These are phyloP conservation scores for Craspedostauros australis DNA, from an alignment of 108 stramenopile genomes.

Conservation along the genomic window DNA sequence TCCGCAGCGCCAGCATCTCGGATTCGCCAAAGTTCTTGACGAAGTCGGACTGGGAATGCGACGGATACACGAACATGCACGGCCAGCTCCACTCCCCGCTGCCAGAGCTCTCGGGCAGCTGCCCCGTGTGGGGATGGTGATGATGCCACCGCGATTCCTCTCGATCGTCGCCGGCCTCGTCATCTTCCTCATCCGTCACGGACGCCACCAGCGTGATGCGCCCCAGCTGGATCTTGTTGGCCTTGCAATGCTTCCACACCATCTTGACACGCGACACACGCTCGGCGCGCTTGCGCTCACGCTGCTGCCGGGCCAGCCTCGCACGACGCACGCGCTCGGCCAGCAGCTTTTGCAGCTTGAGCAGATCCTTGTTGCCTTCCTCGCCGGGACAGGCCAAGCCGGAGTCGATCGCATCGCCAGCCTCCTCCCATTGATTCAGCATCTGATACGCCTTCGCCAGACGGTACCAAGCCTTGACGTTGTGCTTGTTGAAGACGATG, in stretches of 20 bases:
- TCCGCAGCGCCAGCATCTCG: slow-evolving; percentile 74
- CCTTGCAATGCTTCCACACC: slow-evolving; percentile 84
- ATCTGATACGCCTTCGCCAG: slow-evolving; percentile 78
- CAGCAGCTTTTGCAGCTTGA: slow-evolving; percentile 53
- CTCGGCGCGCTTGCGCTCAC: slow-evolving; percentile 72
- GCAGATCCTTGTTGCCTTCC: slow-evolving; percentile 58
- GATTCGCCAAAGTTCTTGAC: slow-evolving; percentile 67
- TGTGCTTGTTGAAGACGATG: slow-evolving; percentile 49
- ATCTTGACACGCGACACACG: slow-evolving; percentile 69
- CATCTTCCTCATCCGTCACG: slow-evolving; percentile 70
- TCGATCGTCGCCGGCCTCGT: slow-evolving; percentile 36
- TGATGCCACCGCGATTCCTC: slow-evolving; percentile 79
- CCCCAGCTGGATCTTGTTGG: slow-evolving; percentile 58
- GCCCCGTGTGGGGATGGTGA: slow-evolving; percentile 76
- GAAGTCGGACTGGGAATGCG: slow-evolving; percentile 83
- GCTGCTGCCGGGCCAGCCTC: slow-evolving; percentile 61
- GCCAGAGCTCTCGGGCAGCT: slow-evolving; percentile 37
- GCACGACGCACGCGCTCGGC: slow-evolving; percentile 57
- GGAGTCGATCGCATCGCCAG: slow-evolving; percentile 73
- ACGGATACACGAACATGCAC: slow-evolving; percentile 79
- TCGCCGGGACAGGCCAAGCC: slow-evolving; percentile 53
- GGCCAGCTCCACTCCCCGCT: slow-evolving; percentile 71
- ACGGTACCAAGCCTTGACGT: slow-evolving; percentile 87
- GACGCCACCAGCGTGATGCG: slow-evolving; percentile 70
- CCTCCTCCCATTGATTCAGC: slow-evolving; percentile 76